phyloP scores from a whole-genome alignment of 106 monocot genomes.

The Allium cepa region DNA sequence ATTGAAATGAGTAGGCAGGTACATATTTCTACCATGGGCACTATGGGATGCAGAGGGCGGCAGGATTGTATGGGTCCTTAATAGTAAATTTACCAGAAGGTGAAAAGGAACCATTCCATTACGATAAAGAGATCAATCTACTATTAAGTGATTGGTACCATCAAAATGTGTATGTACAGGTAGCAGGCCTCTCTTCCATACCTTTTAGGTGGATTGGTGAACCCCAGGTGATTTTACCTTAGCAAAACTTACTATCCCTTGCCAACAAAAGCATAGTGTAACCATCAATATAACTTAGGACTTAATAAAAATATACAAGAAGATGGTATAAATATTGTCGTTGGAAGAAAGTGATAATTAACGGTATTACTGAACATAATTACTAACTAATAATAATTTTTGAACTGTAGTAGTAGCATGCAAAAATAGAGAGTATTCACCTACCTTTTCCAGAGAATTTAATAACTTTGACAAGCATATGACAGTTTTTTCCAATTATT shows the following conservation, averaged over 20 bases:
- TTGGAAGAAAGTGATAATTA: too few relatives aligned
- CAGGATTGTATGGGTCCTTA: slow-evolving; percentile 64
- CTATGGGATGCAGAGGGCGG: slow-evolving; percentile 86
- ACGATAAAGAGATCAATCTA: slow-evolving; percentile 58
- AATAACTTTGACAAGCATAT: too few relatives aligned
- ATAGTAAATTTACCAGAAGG: slow-evolving; percentile 59
- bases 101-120: slow-evolving; percentile 55
- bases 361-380: background rate
- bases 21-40: slow-evolving; percentile 92
- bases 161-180: slow-evolving; percentile 30
- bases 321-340: too few relatives aligned
- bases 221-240: slow-evolving; percentile 42
- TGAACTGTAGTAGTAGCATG: too few relatives aligned
- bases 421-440: too few relatives aligned
- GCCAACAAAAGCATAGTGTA: background rate
- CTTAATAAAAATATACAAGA: too few relatives aligned
- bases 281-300: background rate
- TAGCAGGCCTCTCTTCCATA: slow-evolving; percentile 55
- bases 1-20: slow-evolving; percentile 34
- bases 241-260: too few relatives aligned
- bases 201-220: slow-evolving; percentile 86
- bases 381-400: too few relatives aligned
- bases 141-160: slow-evolving; percentile 85
- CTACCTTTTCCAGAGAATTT: background rate
- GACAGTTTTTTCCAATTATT: too few relatives aligned